Conservation (phyloP, 495 filamentous ascomycete genomes). For the Aspergillus steynii region DNA sequence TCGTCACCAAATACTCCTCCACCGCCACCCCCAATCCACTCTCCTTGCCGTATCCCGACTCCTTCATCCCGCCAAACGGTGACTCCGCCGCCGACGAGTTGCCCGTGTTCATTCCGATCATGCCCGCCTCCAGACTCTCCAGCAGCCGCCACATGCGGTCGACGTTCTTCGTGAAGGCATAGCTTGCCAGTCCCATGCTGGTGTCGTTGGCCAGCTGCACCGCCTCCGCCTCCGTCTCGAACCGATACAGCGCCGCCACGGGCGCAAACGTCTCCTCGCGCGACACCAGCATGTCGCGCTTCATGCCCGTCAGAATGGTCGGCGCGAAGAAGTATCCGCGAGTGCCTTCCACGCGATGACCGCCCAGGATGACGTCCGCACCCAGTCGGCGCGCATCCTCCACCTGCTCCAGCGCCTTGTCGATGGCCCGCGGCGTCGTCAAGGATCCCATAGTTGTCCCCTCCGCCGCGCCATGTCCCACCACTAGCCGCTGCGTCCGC, state of each 20-base stretch:
- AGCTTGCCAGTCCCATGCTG: slow-evolving; percentile 69
- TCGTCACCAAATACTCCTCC: slow-evolving; percentile 68
- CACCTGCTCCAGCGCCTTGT: slow-evolving; percentile 62
- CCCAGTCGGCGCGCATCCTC: slow-evolving; percentile 63
- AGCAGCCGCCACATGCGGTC: slow-evolving; percentile 71
- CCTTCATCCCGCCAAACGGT: slow-evolving; percentile 77
- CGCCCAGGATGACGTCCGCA: slow-evolving; percentile 59
- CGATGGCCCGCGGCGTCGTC: slow-evolving; percentile 62
- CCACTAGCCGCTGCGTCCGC: slow-evolving; percentile 54
- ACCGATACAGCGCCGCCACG: slow-evolving; percentile 64
- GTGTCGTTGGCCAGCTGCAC: slow-evolving; percentile 63
- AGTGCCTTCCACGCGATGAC: slow-evolving; percentile 45
- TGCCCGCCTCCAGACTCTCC: slow-evolving; percentile 74
- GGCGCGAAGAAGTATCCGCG: slow-evolving; percentile 73
- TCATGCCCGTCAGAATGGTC: slow-evolving; percentile 64
- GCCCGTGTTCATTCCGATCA: slow-evolving; percentile 74
- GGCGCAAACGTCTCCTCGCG: slow-evolving; percentile 73
- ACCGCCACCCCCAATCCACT: slow-evolving; percentile 72
- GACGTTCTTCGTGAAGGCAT: slow-evolving; percentile 74
- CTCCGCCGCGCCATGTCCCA: slow-evolving; percentile 62
- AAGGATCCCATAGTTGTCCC: slow-evolving; percentile 67
- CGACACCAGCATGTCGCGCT: slow-evolving; percentile 62
- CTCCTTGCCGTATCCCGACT: slow-evolving; percentile 76
- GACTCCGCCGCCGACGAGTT: slow-evolving; percentile 68
- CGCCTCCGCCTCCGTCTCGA: slow-evolving; percentile 70